Percentiles rank a stretch among this genome's conserved stretches.
Evolutionary conservation across 2,329 filamentous ascomycete genomes (phyloP).

Genomic region (Bipolaris bicolor): DNA sequence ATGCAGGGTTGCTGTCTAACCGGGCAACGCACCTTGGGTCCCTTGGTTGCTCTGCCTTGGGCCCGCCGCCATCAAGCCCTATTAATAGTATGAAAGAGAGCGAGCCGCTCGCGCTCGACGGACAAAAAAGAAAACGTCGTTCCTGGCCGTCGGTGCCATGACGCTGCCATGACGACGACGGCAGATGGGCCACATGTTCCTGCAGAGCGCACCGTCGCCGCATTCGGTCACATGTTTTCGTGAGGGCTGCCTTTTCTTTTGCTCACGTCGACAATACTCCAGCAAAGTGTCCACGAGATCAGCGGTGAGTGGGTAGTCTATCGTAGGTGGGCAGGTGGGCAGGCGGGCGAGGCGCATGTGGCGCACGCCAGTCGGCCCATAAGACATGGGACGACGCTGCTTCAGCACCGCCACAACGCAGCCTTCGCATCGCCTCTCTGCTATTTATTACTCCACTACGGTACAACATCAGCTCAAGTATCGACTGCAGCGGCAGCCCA

Average conservation of each 20-base stretch:
- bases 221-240: background rate
- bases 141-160: background rate
- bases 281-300: too few relatives aligned
- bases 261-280: background rate
- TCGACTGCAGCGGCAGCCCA: constrained; percentile 6
- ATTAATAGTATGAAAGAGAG: constrained; percentile 12
- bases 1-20: constrained; percentile 13
- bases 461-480: constrained; percentile 28
- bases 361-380: too few relatives aligned
- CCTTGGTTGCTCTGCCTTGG: background rate
- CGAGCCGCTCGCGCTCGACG: background rate
- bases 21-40: constrained; percentile 7
- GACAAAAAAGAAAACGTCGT: background rate
- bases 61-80: constrained; percentile 1
- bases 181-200: background rate
- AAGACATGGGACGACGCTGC: background rate
- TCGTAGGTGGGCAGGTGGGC: too few relatives aligned
- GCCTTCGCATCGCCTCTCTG: constrained; percentile 28
- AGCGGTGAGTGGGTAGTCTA: too few relatives aligned
- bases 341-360: too few relatives aligned
- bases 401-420: constrained; percentile 7
- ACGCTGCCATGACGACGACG: background rate
- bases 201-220: background rate
- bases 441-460: constrained; percentile 24
- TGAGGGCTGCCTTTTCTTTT: background rate